Evolutionary conservation across 2,329 filamentous ascomycete species (phyloP).

Genomic region (Aphanocladium album): DNA sequence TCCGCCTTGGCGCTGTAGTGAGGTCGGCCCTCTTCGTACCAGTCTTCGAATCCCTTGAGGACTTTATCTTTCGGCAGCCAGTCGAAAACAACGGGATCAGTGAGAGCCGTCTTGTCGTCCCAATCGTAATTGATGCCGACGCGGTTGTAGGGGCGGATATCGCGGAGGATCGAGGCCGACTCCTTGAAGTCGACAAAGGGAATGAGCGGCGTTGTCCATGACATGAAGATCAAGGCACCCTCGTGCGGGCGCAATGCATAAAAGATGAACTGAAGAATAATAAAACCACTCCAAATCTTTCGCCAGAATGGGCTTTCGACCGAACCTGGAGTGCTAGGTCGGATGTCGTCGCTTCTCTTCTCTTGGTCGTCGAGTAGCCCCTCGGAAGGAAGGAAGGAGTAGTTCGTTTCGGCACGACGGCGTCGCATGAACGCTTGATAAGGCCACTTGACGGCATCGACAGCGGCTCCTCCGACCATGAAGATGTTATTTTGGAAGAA

Average conservation of each 20-base stretch:
- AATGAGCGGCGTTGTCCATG: conserved; percentile 29
- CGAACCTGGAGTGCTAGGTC: background rate
- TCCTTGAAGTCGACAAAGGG: conserved; percentile 31
- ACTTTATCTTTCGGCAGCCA: conserved; percentile 24
- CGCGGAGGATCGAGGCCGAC: conserved; percentile 26
- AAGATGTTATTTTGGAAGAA: conserved; percentile 21
- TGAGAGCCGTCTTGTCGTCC: conserved; percentile 25
- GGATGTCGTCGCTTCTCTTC: background rate
- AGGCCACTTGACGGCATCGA: conserved; percentile 9
- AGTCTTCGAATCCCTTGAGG: conserved; percentile 23
- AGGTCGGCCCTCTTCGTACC: conserved; percentile 18
- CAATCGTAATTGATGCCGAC: conserved; percentile 24
- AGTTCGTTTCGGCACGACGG: background rate
- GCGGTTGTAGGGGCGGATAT: conserved; percentile 21
- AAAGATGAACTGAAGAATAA: conserved; percentile 22
- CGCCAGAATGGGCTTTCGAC: conserved; percentile 11
- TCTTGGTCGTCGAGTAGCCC: background rate
- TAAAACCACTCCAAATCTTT: conserved; percentile 13
- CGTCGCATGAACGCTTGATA: background rate
- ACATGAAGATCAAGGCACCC: conserved; percentile 29
- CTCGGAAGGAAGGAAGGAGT: conserved; percentile 2
- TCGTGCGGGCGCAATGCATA: conserved; percentile 26
- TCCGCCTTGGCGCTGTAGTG: conserved; percentile 33
- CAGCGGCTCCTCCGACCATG: conserved; percentile 13
- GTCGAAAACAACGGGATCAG: conserved; percentile 15